Evolutionary conservation across 805 yeast genomes (phyloP), one percentile per base, ranked within the genome.

Genomic region (Ogataea pilisensis): DNA sequence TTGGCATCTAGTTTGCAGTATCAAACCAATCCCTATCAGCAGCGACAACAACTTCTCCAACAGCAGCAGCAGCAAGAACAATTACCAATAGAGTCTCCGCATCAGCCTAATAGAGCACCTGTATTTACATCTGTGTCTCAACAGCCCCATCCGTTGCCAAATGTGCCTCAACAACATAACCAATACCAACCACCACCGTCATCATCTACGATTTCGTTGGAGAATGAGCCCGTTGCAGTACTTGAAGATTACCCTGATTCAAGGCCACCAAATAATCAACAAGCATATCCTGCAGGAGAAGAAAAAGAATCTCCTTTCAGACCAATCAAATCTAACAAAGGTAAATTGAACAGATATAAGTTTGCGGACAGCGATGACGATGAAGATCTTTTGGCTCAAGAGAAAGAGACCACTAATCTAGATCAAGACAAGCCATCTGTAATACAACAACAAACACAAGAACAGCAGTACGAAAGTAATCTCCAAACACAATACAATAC

Each of bases 321-420:
- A 25, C 50, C 51, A 14, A 19, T 37, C n/a, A 50, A 38, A 19
- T 9, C 32, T 14, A 39, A 37, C 4, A 50, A 43, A 21, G 56
- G 50, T 19, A 59, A 51, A 40, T 48, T 59, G 25, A 58, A 48
- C 40, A 55, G 51, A 31, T 57, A 54, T 37, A 51, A 46, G 8
- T 58, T 58, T 41, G 49, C 44, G 14, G 50, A 49, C 20, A 51
- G 54, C 35, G 63, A 58, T 21, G 59, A 31, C 3, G 41, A 39
- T 2, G 38, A 47, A 8, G 49, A 38, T 5, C 27, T 35, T 29
- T 46, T 50, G 14, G 57, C 4, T 21, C 27, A 21, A 22, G 17
- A 11, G 11, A 8, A 21, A 14, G n/a, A 8, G 4, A 5, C 18
- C 9, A 32, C 24, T 32, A 11, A 13, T 18, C 17, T 5, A 17